Conservation (phyloP, 2,329 filamentous ascomycete genomes). For the Verticillium zaregamsianum region DNA sequence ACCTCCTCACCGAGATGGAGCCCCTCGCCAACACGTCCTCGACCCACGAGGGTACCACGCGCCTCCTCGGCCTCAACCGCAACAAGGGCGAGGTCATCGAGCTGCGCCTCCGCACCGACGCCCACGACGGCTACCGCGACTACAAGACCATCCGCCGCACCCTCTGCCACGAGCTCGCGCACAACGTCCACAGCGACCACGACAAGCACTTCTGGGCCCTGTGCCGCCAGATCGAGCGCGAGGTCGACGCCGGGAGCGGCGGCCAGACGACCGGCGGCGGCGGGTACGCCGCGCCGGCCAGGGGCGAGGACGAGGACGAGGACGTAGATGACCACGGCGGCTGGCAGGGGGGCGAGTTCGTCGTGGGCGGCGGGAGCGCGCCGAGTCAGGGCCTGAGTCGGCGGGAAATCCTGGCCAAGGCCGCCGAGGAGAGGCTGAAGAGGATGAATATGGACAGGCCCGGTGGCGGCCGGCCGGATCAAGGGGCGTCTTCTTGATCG, state of each 20-base stretch:
- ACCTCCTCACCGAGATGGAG: conserved; percentile 92
- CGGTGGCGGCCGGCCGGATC: conserved; percentile 11
- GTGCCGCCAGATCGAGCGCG: conserved; percentile 79
- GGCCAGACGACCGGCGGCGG: conserved; percentile 70
- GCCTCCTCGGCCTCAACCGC: conserved; percentile 81
- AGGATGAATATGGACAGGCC: conserved; percentile 29
- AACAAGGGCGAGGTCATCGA: conserved; percentile 90
- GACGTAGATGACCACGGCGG: conserved; percentile 65
- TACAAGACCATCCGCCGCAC: conserved; percentile 90
- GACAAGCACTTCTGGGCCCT: conserved; percentile 87
- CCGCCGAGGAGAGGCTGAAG: conserved; percentile 64
- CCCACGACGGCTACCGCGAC: conserved; percentile 88
- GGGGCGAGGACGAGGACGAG: conserved; percentile 41
- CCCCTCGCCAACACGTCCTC: conserved; percentile 71
- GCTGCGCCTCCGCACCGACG: conserved; percentile 84
- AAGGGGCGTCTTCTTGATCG: not conserved
- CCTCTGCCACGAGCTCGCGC: conserved; percentile 89
- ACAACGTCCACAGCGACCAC: conserved; percentile 84
- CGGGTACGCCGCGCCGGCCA: conserved; percentile 56
- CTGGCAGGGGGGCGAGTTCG: conserved; percentile 76
- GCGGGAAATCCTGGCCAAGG: conserved; percentile 70
- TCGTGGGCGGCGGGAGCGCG: conserved; percentile 56
- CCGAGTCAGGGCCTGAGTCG: conserved; percentile 52
- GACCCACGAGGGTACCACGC: conserved; percentile 67
- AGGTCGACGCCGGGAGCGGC: conserved; percentile 73